Conservation (phyloP, 2,329 filamentous ascomycete species). For the Annulohypoxylon truncatum region DNA sequence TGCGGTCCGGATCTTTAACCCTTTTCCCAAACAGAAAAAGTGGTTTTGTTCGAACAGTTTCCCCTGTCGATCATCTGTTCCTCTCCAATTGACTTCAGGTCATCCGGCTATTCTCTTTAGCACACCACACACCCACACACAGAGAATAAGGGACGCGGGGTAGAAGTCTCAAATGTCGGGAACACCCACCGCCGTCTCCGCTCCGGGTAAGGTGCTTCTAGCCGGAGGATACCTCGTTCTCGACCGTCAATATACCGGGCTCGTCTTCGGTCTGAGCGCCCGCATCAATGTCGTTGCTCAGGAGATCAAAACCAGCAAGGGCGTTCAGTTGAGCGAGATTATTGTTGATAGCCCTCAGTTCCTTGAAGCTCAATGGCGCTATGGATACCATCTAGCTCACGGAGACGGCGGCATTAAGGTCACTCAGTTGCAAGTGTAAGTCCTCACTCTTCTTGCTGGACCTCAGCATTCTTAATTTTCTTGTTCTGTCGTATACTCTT, state of each 20-base stretch:
- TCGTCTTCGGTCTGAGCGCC: slow-evolving; percentile 75
- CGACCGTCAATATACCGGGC: slow-evolving; percentile 84
- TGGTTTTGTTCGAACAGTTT: slow-evolving; percentile 1
- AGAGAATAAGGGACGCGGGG: slow-evolving; percentile 21
- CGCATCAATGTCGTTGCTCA: slow-evolving; percentile 73
- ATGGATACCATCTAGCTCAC: slow-evolving; percentile 78
- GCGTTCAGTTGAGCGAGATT: slow-evolving; percentile 76
- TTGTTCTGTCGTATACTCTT: background rate
- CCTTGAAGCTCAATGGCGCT: slow-evolving; percentile 85
- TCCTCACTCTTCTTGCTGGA: slow-evolving; percentile 46
- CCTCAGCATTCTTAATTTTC: background rate
- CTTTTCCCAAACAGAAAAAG: slow-evolving; percentile 16
- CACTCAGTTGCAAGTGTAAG: slow-evolving; percentile 82
- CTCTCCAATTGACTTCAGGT: slow-evolving; percentile 20
- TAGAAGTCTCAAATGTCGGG: slow-evolving; percentile 42
- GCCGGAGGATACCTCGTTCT: slow-evolving; percentile 96
- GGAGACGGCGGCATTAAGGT: slow-evolving; percentile 83
- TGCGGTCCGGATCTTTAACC: background rate
- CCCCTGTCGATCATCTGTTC: slow-evolving; percentile 35
- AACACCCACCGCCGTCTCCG: slow-evolving; percentile 74
- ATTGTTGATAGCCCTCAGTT: slow-evolving; percentile 95
- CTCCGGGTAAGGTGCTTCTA: slow-evolving; percentile 94
- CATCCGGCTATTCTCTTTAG: background rate
- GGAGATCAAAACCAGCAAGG: slow-evolving; percentile 68
- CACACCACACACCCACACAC: background rate